phyloP scores from a whole-genome alignment of 495 filamentous ascomycete species.

The Xylaria curta region DNA sequence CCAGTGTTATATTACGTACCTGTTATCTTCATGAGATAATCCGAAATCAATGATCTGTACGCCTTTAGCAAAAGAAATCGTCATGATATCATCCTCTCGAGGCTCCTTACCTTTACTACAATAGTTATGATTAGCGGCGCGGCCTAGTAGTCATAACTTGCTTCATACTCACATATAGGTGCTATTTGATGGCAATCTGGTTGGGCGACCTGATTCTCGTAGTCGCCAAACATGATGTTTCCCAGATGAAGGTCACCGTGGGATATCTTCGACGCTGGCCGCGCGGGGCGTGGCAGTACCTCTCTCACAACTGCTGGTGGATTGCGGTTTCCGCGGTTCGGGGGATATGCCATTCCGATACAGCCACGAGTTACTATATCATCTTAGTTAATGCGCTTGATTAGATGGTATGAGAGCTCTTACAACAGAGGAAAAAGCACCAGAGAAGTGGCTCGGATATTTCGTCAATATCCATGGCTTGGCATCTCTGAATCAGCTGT shows the following conservation, averaged over 20 bases:
- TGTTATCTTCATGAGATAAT: neutral
- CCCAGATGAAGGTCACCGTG: constrained; percentile 3
- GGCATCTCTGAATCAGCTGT: neutral
- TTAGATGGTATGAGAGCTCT: neutral
- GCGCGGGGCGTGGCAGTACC: neutral
- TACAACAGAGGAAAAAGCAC: constrained; percentile 15
- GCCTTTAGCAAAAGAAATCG: neutral
- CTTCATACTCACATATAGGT: neutral
- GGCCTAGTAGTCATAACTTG: neutral
- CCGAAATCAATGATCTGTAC: constrained; percentile 11
- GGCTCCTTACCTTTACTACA: constrained; percentile 3
- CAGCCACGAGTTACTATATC: constrained; percentile 1
- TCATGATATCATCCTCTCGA: too few species aligned
- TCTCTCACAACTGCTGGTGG: neutral
- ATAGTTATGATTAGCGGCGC: neutral
- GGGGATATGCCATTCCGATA: neutral
- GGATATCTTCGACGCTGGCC: neutral
- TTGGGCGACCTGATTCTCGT: neutral
- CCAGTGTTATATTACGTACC: neutral
- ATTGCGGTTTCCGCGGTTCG: neutral
- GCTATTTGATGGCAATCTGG: neutral
- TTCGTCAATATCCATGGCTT: neutral
- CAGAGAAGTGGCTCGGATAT: constrained; percentile 17
- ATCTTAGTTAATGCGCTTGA: neutral
- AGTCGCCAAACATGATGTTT: constrained; percentile 17